Evolutionary conservation across 306 rosid genomes (phyloP), one percentile per base, ranked within the genome.

Genomic region (Dalbergia cultrata): DNA sequence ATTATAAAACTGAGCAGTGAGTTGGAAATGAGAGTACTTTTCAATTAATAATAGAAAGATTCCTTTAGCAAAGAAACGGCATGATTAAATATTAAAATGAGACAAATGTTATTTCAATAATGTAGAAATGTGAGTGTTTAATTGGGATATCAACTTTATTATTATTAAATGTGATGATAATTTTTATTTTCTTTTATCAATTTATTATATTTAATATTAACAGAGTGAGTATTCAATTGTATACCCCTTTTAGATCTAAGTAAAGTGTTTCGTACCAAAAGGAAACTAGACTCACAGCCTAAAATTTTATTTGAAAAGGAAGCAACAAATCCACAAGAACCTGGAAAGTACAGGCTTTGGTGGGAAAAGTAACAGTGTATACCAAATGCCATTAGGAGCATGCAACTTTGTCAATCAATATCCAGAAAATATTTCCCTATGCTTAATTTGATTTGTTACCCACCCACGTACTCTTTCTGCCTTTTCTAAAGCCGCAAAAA

Each of bases 341-440:
- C 88, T 69, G 76, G 71, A 87, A 86, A 91, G 89, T 83, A 26
- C 31, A 80, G 80, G 86, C 77, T 90, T 87, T 78, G 81, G 84
- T 84, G 62, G 70, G 37, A 81, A 84, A 89, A 85, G 81, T 62
- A 81, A 63, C 10, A 22, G 67, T 66, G 43, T 37, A 69, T 76
- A 61, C 47, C 85, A 77, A 84, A 82, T 78, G 63, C 77, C 82
- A 84, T 80, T 69, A 62, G 68, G 45, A 86, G 81, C 85, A 82
- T 83, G 77, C 56, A 37, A 78, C 85, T 85, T 75, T 57, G 69
- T 17, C 67, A 13, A 80, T 85, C 81, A 67, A 76, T 71, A 67
- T 61, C 73, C 87, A 58, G 78, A 64, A 8, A 47, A 70, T 63
- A 21, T 67, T 73, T 63, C 61, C 53, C 9, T 12, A 57, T 56